Base-by-base conservation (phyloP, 1,284 basidiomycete species). In the Lentinula novae-zelandiae region DNA sequence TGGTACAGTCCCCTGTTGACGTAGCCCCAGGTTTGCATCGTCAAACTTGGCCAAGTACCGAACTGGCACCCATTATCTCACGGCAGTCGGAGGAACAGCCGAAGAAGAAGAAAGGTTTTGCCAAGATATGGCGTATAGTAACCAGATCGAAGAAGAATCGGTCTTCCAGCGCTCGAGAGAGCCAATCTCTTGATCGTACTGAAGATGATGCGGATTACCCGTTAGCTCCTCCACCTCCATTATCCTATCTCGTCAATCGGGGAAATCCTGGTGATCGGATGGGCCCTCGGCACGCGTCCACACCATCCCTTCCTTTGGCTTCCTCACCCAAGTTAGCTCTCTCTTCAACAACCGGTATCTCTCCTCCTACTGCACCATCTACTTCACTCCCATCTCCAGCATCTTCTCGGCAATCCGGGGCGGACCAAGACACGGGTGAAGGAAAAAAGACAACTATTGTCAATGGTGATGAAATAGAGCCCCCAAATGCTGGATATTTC, bases 71-170 rank as follows among this genome's bases (percentile, higher is more conserved):
- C 22, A 65, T 71, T 15, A 40, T 52, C 0, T 67, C 65, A 5
- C 66, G 67, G 15, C 71, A 68, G 48, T 60, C 64, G 40, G 72
- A 74, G 53, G 70, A 72, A 39, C 79, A 78, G 66, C 70, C 78
- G 71, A 89, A 89, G 75, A 93, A 92, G 78, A 86, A 86, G 71
- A 91, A 83, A 57, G 92, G 90, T 9, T 71, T 96, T 53, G 88
- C 90, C 64, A 93, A 91, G 70, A 86, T 95, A 55, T 91, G 93
- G 86, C 84, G 84, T 62, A 83, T 91, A 53, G 87, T 95, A 57
- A 91, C 86, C 27, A 85, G 85, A 9, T 76, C 81, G 34, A 73
- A 73, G 20, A 84, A 83, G 66, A 74, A 75, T 40, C 72, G 76
- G 15, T 63, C 64, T 57, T 39, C 68, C 17, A 69, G 62, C 54